Conservation (phyloP, 2,329 filamentous ascomycete species). For the Aspergillus arachidicola region DNA sequence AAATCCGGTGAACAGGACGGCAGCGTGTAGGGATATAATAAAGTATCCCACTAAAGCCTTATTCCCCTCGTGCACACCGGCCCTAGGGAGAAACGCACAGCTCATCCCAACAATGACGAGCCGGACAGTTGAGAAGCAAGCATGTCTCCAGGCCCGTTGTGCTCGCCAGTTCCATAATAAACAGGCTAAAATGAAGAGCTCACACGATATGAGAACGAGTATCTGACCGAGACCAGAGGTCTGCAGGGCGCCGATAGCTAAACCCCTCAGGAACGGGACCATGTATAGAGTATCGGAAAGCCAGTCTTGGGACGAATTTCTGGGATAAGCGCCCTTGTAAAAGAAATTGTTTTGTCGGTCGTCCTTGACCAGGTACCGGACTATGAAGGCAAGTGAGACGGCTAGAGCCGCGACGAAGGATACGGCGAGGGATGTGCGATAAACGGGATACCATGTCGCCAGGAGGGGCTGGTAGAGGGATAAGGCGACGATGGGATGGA, state of each 20-base stretch:
- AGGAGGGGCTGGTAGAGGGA: constrained; percentile 11
- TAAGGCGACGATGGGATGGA: constrained; percentile 12
- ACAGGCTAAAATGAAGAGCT: not conserved
- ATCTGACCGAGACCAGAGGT: constrained; percentile 11
- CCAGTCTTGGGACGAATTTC: not conserved
- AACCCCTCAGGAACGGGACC: constrained; percentile 11
- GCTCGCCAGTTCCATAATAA: not conserved
- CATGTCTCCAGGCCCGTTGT: not conserved
- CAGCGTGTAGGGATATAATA: not conserved
- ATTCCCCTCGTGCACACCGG: not conserved
- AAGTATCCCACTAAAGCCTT: not conserved
- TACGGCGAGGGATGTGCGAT: constrained; percentile 12
- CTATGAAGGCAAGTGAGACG: not conserved
- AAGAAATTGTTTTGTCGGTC: not conserved
- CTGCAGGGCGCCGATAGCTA: constrained; percentile 15
- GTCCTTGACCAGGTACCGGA: not conserved
- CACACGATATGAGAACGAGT: constrained; percentile 6
- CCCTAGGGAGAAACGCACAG: constrained; percentile 2
- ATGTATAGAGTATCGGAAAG: constrained; percentile 10
- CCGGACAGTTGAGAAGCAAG: not conserved
- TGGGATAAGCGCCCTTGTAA: not conserved
- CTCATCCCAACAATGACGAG: not conserved
- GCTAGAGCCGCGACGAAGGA: not conserved
- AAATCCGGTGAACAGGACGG: not conserved
- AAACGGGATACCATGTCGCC: constrained; percentile 3